Evolutionary conservation across 179 eudicot genomes (phyloP).

Genomic region (Patellifolia procumbens): DNA sequence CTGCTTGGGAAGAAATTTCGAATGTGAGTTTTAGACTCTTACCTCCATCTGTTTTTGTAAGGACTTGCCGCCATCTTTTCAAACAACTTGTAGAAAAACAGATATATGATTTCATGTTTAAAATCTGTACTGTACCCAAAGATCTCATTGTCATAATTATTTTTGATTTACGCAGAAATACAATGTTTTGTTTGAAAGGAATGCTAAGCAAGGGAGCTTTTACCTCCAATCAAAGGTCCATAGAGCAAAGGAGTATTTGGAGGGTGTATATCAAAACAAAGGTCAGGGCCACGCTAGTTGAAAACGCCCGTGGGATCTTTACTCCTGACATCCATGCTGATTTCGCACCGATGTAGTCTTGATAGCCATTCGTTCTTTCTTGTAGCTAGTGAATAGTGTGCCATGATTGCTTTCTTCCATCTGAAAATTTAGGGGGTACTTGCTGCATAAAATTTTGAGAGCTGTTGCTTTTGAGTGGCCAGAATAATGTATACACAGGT

Average conservation of each 20-base stretch:
- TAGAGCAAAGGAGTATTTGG: constrained; percentile 87
- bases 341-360: background rate
- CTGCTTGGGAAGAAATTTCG: constrained; percentile 80
- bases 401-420: background rate
- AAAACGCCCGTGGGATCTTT: background rate
- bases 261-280: constrained; percentile 53
- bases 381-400: constrained; percentile 8
- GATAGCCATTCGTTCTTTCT: background rate
- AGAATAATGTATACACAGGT: background rate
- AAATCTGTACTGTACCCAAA: background rate
- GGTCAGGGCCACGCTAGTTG: constrained; percentile 37
- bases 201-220: constrained; percentile 87
- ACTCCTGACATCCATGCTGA: background rate
- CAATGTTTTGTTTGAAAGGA: constrained; percentile 69
- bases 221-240: constrained; percentile 95
- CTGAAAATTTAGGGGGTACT: constrained; percentile 10
- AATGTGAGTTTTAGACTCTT: too few relatives aligned
- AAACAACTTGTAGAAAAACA: background rate
- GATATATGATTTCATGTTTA: background rate
- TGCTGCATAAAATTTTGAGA: constrained; percentile 22
- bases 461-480: constrained; percentile 7
- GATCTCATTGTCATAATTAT: constrained; percentile 1
- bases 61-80: too few relatives aligned
- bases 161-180: constrained; percentile 57
- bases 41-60: too few relatives aligned